Evolutionary conservation across 148 eudicot genomes (phyloP).

Genomic region (Nyssa sinensis): DNA sequence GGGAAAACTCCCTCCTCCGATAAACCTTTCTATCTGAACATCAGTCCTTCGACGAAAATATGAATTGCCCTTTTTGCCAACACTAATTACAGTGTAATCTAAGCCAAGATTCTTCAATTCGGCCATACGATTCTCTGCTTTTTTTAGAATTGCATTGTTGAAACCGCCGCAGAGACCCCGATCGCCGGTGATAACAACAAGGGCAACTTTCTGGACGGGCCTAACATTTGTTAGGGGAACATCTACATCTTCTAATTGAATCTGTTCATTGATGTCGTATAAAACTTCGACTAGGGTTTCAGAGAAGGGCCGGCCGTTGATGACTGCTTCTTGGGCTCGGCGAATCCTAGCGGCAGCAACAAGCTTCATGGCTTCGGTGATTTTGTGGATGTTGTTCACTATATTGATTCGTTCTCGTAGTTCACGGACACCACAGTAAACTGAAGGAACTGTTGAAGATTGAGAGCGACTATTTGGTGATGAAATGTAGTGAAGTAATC

Average conservation of each 20-base stretch:
- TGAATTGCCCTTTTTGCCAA: conserved; percentile 74
- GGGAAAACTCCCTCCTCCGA: conserved; percentile 54
- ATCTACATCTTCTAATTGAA: conserved; percentile 58
- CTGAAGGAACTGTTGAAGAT: conserved; percentile 5
- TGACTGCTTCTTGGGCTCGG: conserved; percentile 73
- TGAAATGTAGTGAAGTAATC: background rate
- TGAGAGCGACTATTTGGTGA: conserved; percentile 26
- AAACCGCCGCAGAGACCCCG: conserved; percentile 86
- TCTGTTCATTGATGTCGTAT: conserved; percentile 45
- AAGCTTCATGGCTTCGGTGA: conserved; percentile 82
- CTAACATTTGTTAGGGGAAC: conserved; percentile 57
- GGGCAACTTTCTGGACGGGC: conserved; percentile 62
- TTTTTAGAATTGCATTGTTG: conserved; percentile 49
- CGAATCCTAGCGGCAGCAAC: conserved; percentile 75
- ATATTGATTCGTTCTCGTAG: conserved; percentile 49
- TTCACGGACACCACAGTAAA: conserved; percentile 39
- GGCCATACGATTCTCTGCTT: conserved; percentile 50
- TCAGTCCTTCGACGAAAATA: conserved; percentile 40
- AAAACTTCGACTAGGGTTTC: conserved; percentile 53
- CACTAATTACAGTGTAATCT: conserved; percentile 54
- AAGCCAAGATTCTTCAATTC: conserved; percentile 54
- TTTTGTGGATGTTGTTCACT: conserved; percentile 65
- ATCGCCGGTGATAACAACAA: conserved; percentile 60
- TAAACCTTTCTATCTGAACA: conserved; percentile 45
- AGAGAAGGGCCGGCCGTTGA: conserved; percentile 61